phyloP scores from a whole-genome alignment of 345 rosid species.

The Microthlaspi erraticum region DNA sequence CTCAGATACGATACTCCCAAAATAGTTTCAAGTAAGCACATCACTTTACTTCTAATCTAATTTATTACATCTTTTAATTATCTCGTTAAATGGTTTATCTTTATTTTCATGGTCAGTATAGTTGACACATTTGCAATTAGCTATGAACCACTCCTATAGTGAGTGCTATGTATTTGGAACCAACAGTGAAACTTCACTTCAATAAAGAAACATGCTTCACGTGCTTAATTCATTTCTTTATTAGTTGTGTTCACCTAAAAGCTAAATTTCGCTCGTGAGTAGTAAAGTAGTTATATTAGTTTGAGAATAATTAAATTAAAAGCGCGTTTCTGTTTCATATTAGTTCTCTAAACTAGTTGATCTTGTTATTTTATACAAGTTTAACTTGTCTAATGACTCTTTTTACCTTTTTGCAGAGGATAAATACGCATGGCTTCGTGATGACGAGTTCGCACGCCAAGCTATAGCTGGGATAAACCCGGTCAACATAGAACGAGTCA shows the following conservation, averaged over 20 bases:
- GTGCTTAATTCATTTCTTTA: conserved; percentile 30
- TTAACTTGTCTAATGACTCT: conserved; percentile 16
- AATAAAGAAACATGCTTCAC: conserved; percentile 37
- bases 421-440: conserved; percentile 96
- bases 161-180: conserved; percentile 25
- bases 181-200: conserved; percentile 28
- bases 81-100: conserved; percentile 1
- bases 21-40: conserved; percentile 77
- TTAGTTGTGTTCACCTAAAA: conserved; percentile 9
- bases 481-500: conserved; percentile 70
- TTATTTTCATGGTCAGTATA: no score
- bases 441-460: conserved; percentile 97
- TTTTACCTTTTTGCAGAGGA: conserved; percentile 65
- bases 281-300: no score
- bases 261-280: conserved; percentile 9
- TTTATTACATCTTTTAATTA: not conserved
- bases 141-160: conserved; percentile 6
- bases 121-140: conserved; percentile 14
- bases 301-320: conserved; percentile 20
- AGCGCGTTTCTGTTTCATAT: conserved; percentile 30
- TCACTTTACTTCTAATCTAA: not conserved
- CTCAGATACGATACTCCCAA: conserved; percentile 90
- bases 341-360: conserved; percentile 18
- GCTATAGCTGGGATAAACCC: conserved; percentile 91
- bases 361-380: conserved; percentile 10